A percentile compares a stretch with the other conserved stretches of the same genome.
phyloP scores from a whole-genome alignment of 331 rosid genomes.

The Acacia concinna region DNA sequence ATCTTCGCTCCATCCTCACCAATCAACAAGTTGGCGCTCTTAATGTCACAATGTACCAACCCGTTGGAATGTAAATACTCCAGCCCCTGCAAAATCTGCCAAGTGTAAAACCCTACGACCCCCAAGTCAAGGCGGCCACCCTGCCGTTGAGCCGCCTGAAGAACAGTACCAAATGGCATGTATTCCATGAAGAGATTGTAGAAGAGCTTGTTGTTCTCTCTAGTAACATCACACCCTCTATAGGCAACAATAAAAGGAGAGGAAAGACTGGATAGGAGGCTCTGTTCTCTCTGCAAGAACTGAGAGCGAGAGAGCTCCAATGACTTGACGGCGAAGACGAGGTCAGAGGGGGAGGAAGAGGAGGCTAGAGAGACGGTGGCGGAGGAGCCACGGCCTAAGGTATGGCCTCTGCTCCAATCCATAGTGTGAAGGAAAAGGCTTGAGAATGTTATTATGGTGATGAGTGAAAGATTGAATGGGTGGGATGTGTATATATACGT shows the following conservation, averaged over 20 bases:
- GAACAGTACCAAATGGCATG: constrained; percentile 53
- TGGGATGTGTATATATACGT: constrained; percentile 18
- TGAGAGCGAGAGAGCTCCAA: constrained; percentile 49
- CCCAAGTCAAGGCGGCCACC: constrained; percentile 47
- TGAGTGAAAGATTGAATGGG: not conserved
- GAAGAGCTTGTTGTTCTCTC: constrained; percentile 48
- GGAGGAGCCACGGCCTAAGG: constrained; percentile 77
- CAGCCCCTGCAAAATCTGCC: constrained; percentile 57
- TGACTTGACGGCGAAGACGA: constrained; percentile 71
- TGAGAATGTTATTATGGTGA: not conserved
- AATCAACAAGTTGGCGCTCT: constrained; percentile 67
- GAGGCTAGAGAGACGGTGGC: constrained; percentile 76
- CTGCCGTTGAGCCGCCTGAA: constrained; percentile 32
- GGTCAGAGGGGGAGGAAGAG: constrained; percentile 11
- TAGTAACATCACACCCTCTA: constrained; percentile 61
- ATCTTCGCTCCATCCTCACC: constrained; percentile 68
- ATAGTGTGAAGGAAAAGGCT: constrained; percentile 38
- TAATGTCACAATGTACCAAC: constrained; percentile 91
- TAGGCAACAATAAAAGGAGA: constrained; percentile 61
- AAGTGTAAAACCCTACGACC: constrained; percentile 41
- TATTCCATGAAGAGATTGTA: constrained; percentile 86
- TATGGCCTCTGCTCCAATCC: constrained; percentile 76
- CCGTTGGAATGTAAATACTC: constrained; percentile 69
- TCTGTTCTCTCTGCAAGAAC: constrained; percentile 58
- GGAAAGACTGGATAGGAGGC: constrained; percentile 54